Evolutionary conservation across 2,329 filamentous ascomycete species (phyloP).

Genomic region (Pyrenophora tritici-repentis): DNA sequence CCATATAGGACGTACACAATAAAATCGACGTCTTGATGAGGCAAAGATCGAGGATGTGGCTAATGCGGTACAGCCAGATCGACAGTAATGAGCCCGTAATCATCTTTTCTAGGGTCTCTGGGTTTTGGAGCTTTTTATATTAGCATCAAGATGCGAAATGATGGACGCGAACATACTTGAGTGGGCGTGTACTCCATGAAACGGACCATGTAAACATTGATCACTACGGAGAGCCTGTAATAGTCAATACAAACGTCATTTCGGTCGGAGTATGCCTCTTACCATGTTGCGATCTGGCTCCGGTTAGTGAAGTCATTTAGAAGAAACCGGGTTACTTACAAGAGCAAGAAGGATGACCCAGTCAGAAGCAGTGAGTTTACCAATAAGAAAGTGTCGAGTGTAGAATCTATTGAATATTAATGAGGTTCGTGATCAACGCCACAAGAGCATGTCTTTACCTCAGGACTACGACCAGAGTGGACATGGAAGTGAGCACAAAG

Average conservation of each 20-base stretch:
- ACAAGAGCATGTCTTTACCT: conserved; percentile 22
- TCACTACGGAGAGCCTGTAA: conserved; percentile 25
- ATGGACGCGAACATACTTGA: conserved; percentile 13
- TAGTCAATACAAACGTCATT: neutral
- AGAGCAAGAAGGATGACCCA: conserved; percentile 38
- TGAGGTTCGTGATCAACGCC: neutral
- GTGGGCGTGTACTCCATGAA: conserved; percentile 29
- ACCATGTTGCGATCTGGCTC: conserved; percentile 35
- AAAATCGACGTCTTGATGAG: conserved; percentile 43
- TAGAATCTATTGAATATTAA: conserved; percentile 31
- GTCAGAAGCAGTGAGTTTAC: conserved; percentile 35
- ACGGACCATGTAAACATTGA: conserved; percentile 35
- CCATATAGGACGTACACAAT: conserved; percentile 17
- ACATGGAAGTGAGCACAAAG: conserved; percentile 34
- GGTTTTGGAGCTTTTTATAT: neutral
- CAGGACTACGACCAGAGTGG: conserved; percentile 36
- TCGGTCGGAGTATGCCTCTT: neutral
- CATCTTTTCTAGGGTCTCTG: conserved; percentile 15
- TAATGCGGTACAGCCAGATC: conserved; percentile 38
- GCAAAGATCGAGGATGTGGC: conserved; percentile 35
- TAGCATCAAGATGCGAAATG: neutral
- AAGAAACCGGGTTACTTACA: conserved; percentile 17
- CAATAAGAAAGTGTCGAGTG: conserved; percentile 32
- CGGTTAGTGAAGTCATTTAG: conserved; percentile 12
- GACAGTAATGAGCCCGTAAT: conserved; percentile 21